Base-by-base conservation (phyloP, 73 alveolate genomes). In the Diophrys appendiculata region DNA sequence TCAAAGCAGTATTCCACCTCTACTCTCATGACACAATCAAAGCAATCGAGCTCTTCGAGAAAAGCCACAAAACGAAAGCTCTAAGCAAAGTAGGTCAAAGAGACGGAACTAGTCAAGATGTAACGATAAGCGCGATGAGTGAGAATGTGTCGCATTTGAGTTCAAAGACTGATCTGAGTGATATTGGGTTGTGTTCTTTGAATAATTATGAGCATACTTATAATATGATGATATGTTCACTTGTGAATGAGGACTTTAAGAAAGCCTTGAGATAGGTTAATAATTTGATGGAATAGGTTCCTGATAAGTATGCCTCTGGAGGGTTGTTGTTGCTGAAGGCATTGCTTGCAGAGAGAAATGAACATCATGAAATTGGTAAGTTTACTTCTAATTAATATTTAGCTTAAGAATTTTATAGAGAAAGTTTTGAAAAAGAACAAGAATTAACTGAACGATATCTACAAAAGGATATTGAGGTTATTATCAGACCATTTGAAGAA, bases 151-250 rank as follows among this genome's bases (percentile, higher is more conserved):
- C 77, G 35, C 68, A 54, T 34, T 30, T 81, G n/a, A 87, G 94
- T 65, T 72, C 81, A 65, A 54, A 87, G 78, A 87, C 94, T 26
- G 94, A 87, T 56, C 73, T 87, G n/a, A 71, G 87, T 33, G 94
- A 87, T 65, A 87, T 87, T 25, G 94, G 94, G 0, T 35, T 87
- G 60, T 87, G 94, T 54, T 87, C 94, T 5, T 68, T 87, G 43
- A 87, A 87, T 56, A 54, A 70, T 18, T 77, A 80, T 54, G 94
- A 87, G 60, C 25, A 69, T 8, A 29, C 52, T 28, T 87, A 28
- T 71, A 87, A 87, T 68, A 55, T 87, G 2, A 2, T 87, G 72
- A 71, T 80, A 3, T 80, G 94, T 86, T 64, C 33, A 14, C 24
- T 87, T 1, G 31, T 69, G 32, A 24, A 29, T 53, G 68, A 71